phyloP scores from a whole-genome alignment of 2,329 filamentous ascomycete species.

The Drechslerella dactyloides region DNA sequence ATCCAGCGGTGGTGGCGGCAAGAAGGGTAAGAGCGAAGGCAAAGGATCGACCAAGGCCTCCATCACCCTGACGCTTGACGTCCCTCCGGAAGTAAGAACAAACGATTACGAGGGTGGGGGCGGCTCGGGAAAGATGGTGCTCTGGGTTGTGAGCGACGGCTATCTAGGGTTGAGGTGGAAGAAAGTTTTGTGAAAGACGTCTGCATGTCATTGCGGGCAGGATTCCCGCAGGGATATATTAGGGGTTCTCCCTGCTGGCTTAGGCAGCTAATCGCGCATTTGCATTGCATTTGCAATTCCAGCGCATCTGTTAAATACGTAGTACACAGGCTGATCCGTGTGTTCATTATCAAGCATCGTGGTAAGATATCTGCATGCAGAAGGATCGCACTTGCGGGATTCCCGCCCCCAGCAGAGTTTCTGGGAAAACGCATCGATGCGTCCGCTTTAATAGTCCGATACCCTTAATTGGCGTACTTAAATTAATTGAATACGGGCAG shows the following conservation, averaged over 20 bases:
- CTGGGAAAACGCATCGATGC: neutral
- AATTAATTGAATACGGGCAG: slow-evolving; percentile 18
- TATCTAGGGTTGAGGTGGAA: slow-evolving; percentile 78
- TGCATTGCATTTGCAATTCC: neutral
- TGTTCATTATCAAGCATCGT: neutral
- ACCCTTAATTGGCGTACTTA: slow-evolving; percentile 24
- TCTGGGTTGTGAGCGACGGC: slow-evolving; percentile 81
- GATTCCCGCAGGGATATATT: slow-evolving; percentile 16
- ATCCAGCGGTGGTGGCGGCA: slow-evolving; percentile 54
- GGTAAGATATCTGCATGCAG: neutral
- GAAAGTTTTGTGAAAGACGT: slow-evolving; percentile 55
- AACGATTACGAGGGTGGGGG: slow-evolving; percentile 54
- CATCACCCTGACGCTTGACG: slow-evolving; percentile 35
- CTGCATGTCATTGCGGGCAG: neutral
- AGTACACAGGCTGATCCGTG: neutral
- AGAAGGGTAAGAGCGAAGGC: slow-evolving; percentile 50
- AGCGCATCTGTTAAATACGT: neutral
- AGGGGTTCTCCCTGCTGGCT: neutral
- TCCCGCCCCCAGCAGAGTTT: neutral
- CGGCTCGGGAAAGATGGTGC: slow-evolving; percentile 70
- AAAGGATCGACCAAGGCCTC: slow-evolving; percentile 64
- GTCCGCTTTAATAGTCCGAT: neutral
- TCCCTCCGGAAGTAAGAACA: slow-evolving; percentile 60
- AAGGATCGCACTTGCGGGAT: neutral
- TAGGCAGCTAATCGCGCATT: slow-evolving; percentile 15